Conservation (phyloP, 768 basidiomycete genomes). For the Gloeostereum incarnatum region DNA sequence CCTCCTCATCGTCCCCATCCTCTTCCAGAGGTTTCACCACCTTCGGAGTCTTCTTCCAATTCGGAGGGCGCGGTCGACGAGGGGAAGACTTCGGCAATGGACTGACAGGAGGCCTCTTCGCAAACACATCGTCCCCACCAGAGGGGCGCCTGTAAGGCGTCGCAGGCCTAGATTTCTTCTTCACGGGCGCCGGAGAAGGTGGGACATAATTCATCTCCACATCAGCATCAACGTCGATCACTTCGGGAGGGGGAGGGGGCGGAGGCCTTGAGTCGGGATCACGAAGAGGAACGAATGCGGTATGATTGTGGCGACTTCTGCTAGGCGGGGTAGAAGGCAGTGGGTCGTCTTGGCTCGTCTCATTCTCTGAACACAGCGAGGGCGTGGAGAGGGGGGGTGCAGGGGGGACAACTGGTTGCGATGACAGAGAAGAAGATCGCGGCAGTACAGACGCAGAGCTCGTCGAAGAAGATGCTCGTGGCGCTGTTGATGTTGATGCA, state of each 20-base stretch:
- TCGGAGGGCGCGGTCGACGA: conserved; percentile 48
- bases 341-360: conserved; percentile 20
- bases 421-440: background rate
- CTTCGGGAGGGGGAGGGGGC: background rate
- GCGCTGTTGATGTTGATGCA: conserved; percentile 13
- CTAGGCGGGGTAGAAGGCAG: conserved; percentile 11
- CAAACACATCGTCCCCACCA: conserved; percentile 21
- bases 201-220: conserved; percentile 15
- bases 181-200: conserved; percentile 7
- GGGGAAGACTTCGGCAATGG: conserved; percentile 53
- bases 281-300: conserved; percentile 5
- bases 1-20: too few relatives aligned
- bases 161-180: background rate
- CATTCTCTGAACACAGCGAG: conserved; percentile 63
- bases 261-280: background rate
- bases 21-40: too few relatives aligned
- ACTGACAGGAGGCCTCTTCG: conserved; percentile 53
- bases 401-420: conserved; percentile 12
- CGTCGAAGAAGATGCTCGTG: conserved; percentile 7
- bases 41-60: too few relatives aligned
- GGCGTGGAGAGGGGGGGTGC: conserved; percentile 41
- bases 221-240: conserved; percentile 22
- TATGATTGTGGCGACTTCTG: too few relatives aligned
- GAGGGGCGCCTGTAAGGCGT: conserved; percentile 1
- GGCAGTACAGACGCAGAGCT: conserved; percentile 1